phyloP scores from a whole-genome alignment of 1,139 yeast species.

The Yamadazyma sp. region DNA sequence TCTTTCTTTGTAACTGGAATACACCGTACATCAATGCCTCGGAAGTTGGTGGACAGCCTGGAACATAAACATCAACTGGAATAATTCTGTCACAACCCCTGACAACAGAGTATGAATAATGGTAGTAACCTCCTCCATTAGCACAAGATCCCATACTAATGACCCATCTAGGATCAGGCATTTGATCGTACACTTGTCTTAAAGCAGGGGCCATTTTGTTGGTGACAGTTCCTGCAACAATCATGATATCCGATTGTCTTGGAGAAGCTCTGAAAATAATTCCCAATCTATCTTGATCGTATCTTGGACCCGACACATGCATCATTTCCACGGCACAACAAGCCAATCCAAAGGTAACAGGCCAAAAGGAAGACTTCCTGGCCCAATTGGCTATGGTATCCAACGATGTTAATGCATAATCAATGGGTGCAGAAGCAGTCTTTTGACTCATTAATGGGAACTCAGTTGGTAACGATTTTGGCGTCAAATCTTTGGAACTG shows the following conservation, averaged over 20 bases:
- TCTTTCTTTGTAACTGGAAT: conserved; percentile 85
- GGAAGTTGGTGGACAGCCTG: conserved; percentile 92
- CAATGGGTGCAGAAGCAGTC: conserved; percentile 54
- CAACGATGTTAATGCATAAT: conserved; percentile 81
- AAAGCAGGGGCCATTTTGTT: conserved; percentile 94
- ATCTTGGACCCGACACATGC: conserved; percentile 91
- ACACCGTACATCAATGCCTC: conserved; percentile 92
- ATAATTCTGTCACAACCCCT: conserved; percentile 88
- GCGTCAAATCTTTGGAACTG: conserved; percentile 47
- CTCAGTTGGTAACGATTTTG: conserved; percentile 42
- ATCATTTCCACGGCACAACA: conserved; percentile 96
- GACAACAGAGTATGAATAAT: conserved; percentile 84
- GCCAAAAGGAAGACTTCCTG: conserved; percentile 91
- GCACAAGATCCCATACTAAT: conserved; percentile 96
- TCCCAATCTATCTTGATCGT: conserved; percentile 91
- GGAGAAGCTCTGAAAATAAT: conserved; percentile 94
- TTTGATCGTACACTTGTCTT: conserved; percentile 91
- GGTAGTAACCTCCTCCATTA: conserved; percentile 92
- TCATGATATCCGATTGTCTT: conserved; percentile 91
- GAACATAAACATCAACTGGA: conserved; percentile 89
- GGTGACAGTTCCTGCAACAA: conserved; percentile 90
- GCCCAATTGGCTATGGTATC: conserved; percentile 92
- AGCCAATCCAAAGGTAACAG: conserved; percentile 88
- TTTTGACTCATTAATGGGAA: conserved; percentile 48
- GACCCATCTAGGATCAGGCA: conserved; percentile 92